phyloP scores from a whole-genome alignment of 2,329 filamentous ascomycete species.

The Alternaria sp. region DNA sequence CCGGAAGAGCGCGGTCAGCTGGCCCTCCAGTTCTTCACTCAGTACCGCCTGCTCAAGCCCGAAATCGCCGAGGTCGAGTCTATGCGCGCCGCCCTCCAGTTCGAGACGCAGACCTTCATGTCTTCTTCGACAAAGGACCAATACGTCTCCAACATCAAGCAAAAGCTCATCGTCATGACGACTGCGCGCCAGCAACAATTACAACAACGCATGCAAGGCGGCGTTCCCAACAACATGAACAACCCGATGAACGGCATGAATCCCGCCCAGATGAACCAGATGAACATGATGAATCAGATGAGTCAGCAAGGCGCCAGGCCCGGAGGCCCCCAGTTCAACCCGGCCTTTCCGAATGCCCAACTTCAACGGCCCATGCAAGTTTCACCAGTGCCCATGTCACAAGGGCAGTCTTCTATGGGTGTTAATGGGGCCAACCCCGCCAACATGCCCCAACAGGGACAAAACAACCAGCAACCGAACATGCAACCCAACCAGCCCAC shows the following conservation, averaged over 20 bases:
- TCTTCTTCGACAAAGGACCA: slow-evolving; percentile 38
- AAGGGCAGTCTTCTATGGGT: slow-evolving; percentile 41
- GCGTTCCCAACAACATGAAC: slow-evolving; percentile 28
- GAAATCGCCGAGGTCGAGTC: slow-evolving; percentile 36
- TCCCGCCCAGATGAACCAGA: slow-evolving; percentile 43
- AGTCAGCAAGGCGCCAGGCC: slow-evolving; percentile 42
- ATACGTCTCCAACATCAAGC: slow-evolving; percentile 38
- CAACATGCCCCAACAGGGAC: slow-evolving; percentile 25
- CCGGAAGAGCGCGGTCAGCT: slow-evolving; percentile 43
- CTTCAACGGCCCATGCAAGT: slow-evolving; percentile 59
- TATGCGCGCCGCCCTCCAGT: slow-evolving; percentile 34
- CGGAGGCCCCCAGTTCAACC: slow-evolving; percentile 52
- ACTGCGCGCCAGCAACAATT: slow-evolving; percentile 37
- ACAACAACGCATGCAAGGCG: slow-evolving; percentile 32
- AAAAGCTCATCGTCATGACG: slow-evolving; percentile 38
- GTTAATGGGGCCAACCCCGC: slow-evolving; percentile 33
- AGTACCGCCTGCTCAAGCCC: slow-evolving; percentile 42
- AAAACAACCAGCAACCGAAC: slow-evolving; percentile 40
- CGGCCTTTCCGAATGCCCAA: slow-evolving; percentile 55
- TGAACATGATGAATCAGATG: slow-evolving; percentile 46
- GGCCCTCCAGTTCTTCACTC: slow-evolving; percentile 42
- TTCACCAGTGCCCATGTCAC: slow-evolving; percentile 54
- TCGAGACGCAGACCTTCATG: slow-evolving; percentile 39
- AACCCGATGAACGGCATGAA: slow-evolving; percentile 41
- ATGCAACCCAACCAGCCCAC: slow-evolving; percentile 35